Conservation (phyloP, 257 asterid genomes). For the Solanum etuberosum region DNA sequence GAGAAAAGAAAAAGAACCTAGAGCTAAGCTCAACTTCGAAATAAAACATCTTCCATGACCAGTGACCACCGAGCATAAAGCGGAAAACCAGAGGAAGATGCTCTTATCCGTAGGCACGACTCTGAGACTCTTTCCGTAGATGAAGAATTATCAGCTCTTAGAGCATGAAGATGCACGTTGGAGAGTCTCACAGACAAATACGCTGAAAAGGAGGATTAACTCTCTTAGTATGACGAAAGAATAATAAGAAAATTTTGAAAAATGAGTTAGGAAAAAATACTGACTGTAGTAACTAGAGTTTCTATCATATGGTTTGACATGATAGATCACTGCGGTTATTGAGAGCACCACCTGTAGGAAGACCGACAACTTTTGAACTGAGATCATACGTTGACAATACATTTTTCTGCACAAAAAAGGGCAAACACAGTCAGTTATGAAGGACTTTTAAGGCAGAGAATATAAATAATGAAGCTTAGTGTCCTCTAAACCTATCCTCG, state of each 20-base stretch:
- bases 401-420: conserved; percentile 36
- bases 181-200: background rate
- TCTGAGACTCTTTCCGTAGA: background rate
- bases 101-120: background rate
- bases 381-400: conserved; percentile 45
- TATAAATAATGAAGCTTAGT: background rate
- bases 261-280: background rate
- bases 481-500: background rate
- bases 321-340: conserved; percentile 12
- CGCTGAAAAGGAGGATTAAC: background rate
- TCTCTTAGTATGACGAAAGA: background rate
- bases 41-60: background rate
- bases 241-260: background rate
- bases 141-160: background rate
- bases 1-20: background rate
- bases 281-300: background rate
- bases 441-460: background rate
- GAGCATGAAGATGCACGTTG: background rate
- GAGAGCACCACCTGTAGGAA: conserved; percentile 19
- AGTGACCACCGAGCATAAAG: background rate
- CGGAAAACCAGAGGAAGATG: background rate
- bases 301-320: conserved; percentile 8
- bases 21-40: background rate
- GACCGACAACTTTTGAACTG: conserved; percentile 20
- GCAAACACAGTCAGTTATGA: background rate